Evolutionary conservation across 2,329 filamentous ascomycete genomes (phyloP).

Genomic region (Chalaropsis ovoidea): DNA sequence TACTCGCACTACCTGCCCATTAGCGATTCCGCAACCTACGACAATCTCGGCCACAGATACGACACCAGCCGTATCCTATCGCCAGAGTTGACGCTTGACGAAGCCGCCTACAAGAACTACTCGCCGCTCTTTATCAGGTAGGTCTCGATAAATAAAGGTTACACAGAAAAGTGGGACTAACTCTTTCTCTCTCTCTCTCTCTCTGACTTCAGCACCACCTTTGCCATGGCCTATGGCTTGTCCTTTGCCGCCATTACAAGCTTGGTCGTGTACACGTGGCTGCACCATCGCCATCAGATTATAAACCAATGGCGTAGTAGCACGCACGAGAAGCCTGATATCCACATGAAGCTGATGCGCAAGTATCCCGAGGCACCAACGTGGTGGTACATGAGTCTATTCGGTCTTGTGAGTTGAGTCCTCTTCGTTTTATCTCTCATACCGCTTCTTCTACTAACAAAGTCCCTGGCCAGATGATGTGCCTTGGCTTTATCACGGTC

Average conservation of each 20-base stretch:
- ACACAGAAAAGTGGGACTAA: neutral
- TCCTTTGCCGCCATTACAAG: constrained; percentile 63
- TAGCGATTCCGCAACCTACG: constrained; percentile 59
- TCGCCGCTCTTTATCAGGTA: constrained; percentile 56
- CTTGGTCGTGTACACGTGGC: constrained; percentile 55
- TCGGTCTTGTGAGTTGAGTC: constrained; percentile 39
- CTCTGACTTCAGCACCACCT: constrained; percentile 49
- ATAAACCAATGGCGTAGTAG: constrained; percentile 53
- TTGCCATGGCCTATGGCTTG: constrained; percentile 58
- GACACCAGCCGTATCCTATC: constrained; percentile 56
- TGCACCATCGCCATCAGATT: constrained; percentile 58
- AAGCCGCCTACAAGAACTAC: constrained; percentile 54
- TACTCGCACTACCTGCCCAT: constrained; percentile 57
- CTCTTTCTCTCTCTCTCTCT: constrained; percentile 2
- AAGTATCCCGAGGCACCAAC: constrained; percentile 53
- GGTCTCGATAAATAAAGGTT: neutral
- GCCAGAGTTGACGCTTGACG: constrained; percentile 51
- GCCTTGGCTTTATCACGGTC: constrained; percentile 45
- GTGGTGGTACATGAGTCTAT: constrained; percentile 54
- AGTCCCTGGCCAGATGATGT: constrained; percentile 38
- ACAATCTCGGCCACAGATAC: constrained; percentile 56
- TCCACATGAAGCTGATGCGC: constrained; percentile 55
- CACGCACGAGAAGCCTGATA: constrained; percentile 50
- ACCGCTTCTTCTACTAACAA: constrained; percentile 22
- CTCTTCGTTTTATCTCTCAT: neutral